Conservation (phyloP, 805 yeast species). For the Wickerhamomyces sydowiorum region DNA sequence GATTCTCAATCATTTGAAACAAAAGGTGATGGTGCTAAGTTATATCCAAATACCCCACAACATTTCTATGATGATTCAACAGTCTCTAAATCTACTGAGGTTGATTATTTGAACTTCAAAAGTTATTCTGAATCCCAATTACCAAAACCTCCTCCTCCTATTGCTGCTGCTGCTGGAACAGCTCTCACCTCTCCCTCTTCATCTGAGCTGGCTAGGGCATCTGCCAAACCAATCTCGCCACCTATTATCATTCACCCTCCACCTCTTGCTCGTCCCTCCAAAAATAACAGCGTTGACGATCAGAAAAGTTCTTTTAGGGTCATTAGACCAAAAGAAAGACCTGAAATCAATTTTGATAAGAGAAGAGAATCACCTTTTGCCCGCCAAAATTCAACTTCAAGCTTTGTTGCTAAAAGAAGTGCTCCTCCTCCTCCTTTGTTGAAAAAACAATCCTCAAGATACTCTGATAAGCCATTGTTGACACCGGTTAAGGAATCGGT, state of each 20-base stretch:
- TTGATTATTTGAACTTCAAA: constrained; percentile 56
- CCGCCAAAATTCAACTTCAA: constrained; percentile 28
- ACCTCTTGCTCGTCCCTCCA: neutral
- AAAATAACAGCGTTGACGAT: constrained; percentile 5
- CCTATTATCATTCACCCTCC: neutral
- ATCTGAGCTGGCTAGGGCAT: neutral
- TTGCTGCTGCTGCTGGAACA: neutral
- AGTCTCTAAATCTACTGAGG: constrained; percentile 28
- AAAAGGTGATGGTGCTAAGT: constrained; percentile 29
- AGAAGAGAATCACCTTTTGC: constrained; percentile 71
- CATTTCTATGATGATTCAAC: constrained; percentile 43
- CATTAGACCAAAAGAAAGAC: constrained; percentile 52
- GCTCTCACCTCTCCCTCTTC: neutral
- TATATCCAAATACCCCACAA: constrained; percentile 66
- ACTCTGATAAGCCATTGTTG: constrained; percentile 5
- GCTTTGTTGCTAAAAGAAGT: constrained; percentile 60
- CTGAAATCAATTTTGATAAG: constrained; percentile 79
- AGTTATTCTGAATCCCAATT: constrained; percentile 5
- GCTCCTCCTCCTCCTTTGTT: constrained; percentile 65
- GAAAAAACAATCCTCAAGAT: constrained; percentile 1
- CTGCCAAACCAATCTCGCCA: neutral
- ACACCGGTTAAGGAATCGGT: constrained; percentile 19
- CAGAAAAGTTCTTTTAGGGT: constrained; percentile 53
- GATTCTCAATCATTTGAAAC: constrained; percentile 50
- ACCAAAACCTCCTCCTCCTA: neutral